Evolutionary conservation across 2,329 filamentous ascomycete species (phyloP), one percentile per base, ranked within the genome.

Genomic region (Pseudogymnoascus sp.): DNA sequence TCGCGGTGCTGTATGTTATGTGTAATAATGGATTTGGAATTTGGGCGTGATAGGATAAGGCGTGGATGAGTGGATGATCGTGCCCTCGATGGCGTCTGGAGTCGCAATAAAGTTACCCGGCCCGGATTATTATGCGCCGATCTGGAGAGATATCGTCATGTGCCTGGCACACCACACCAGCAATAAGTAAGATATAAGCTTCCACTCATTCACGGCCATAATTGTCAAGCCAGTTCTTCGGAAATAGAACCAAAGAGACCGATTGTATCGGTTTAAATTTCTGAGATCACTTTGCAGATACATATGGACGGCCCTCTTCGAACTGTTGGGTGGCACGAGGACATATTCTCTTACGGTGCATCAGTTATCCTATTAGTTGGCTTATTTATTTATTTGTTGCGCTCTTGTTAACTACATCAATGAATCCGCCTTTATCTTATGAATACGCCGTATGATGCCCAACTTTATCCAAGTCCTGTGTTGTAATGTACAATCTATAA

Each of bases 51-150:
- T 56, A 18, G 50, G 50, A 33, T 56, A 56, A 33, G 50, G 25
- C 28, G 28, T 56, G 50, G 50, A 7, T 35, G n/a, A 56, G 28
- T 56, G 50, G 50, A 7, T 35, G n/a, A 56, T 35, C 11, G 16
- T 56, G 28, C 25, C 14, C 11, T 21, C 28, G 28, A 56, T 35
- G 25, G 50, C 16, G 16, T 14, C 50, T 21, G 16, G 50, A 35
- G 50, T 56, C 28, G n/a, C 50, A 56, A 56, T 35, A 35, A 56
- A 56, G 50, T 56, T 56, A 56, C 28, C 28, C 28, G 28, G 50
- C 10, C n/a, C 50, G 50, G 50, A 56, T 56, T 56, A 56, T 56
- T 56, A 56, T 56, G 50, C 5, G 50, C 50, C 50, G 50, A 56
- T 56, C 28, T 56, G n/a, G 40, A 44, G 25, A 25, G 23, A 56